Percentiles rank a stretch among this genome's conserved stretches.
Evolutionary conservation across 1,284 basidiomycete species (phyloP).

Genomic region (Inonotus obliquus): DNA sequence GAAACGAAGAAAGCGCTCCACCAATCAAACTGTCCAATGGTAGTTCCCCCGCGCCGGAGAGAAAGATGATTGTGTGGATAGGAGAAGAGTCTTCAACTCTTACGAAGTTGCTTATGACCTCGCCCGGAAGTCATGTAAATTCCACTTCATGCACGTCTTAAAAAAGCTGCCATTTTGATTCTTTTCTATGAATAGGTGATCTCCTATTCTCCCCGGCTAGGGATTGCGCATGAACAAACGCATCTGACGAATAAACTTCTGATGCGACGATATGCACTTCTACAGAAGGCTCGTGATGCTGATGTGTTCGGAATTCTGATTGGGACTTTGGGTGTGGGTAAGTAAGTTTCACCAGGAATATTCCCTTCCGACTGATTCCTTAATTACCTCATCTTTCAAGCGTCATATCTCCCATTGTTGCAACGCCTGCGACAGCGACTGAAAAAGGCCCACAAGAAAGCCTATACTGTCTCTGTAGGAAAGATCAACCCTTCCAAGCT

Average conservation of each 20-base stretch:
- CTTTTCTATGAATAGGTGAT: constrained; percentile 48
- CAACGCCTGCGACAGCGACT: constrained; percentile 70
- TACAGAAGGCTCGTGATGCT: constrained; percentile 88
- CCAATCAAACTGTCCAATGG: constrained; percentile 14
- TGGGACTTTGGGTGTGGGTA: constrained; percentile 89
- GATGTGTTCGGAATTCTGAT: constrained; percentile 96
- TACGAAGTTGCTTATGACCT: constrained; percentile 82
- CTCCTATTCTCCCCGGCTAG: constrained; percentile 66
- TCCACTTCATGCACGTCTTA: constrained; percentile 28
- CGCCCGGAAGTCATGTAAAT: constrained; percentile 34
- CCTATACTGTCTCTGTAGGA: constrained; percentile 93
- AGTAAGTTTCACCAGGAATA: constrained; percentile 25
- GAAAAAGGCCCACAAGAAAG: constrained; percentile 69
- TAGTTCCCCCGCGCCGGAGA: neutral
- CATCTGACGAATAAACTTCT: constrained; percentile 74
- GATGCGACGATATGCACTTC: constrained; percentile 86
- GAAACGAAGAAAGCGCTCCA: no score
- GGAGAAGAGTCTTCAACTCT: constrained; percentile 80
- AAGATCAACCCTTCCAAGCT: constrained; percentile 95
- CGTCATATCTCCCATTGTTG: constrained; percentile 80
- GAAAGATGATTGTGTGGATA: constrained; percentile 63
- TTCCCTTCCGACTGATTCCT: constrained; percentile 21
- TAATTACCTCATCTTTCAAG: constrained; percentile 32
- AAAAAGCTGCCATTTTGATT: neutral
- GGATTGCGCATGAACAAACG: constrained; percentile 52